Conservation (phyloP, 2,329 filamentous ascomycete species). For the Sordariomycetes sp. region DNA sequence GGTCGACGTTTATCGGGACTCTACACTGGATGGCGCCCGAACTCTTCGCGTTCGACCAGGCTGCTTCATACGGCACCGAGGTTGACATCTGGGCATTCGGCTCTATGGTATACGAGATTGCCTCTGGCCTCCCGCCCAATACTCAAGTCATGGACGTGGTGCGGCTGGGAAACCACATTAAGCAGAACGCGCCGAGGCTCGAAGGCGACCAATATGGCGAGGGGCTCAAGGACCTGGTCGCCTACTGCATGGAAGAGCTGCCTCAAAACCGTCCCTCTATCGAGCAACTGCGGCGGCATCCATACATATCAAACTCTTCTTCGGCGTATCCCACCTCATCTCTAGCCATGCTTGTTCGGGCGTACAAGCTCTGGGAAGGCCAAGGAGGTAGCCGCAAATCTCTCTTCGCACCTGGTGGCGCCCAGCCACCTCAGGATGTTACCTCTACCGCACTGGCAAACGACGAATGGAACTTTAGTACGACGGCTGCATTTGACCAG, state of each 20-base stretch:
- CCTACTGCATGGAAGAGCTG: conserved; percentile 62
- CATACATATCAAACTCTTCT: conserved; percentile 54
- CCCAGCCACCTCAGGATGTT: conserved; percentile 38
- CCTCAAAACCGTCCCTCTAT: conserved; percentile 59
- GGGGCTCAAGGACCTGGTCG: conserved; percentile 57
- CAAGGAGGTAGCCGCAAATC: conserved; percentile 61
- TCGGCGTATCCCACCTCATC: conserved; percentile 52
- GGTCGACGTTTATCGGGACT: conserved; percentile 57
- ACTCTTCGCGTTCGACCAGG: conserved; percentile 39
- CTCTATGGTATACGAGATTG: conserved; percentile 57
- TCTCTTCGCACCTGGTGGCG: conserved; percentile 49
- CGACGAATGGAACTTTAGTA: conserved; percentile 60
- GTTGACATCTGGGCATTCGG: conserved; percentile 62
- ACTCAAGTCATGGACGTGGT: conserved; percentile 27
- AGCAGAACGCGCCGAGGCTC: conserved; percentile 54
- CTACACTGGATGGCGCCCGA: conserved; percentile 62
- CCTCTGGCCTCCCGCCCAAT: conserved; percentile 51
- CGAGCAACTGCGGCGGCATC: conserved; percentile 57
- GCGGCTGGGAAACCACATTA: conserved; percentile 45
- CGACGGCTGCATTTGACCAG: conserved; percentile 53
- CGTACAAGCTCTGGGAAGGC: conserved; percentile 66
- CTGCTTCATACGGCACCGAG: conserved; percentile 41
- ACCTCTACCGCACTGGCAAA: conserved; percentile 33
- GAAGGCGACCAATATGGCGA: conserved; percentile 63
- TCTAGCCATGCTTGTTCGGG: conserved; percentile 56